These are phyloP conservation scores for Euryodendron excelsum DNA, from an alignment of 148 eudicot genomes.

Conservation along the genomic window DNA sequence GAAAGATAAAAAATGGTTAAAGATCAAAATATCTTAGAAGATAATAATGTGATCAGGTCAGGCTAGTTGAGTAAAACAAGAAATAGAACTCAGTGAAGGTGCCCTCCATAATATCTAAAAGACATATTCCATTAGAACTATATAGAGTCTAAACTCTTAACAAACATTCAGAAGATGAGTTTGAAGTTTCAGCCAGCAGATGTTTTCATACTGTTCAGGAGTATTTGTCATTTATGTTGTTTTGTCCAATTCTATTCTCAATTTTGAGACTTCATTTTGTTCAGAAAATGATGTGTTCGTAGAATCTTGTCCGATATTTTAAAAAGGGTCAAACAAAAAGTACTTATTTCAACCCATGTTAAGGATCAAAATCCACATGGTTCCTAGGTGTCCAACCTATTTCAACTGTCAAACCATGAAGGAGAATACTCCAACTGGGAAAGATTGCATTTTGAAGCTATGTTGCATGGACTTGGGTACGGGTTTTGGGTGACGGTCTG, in stretches of 20 bases:
- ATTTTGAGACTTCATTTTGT: not conserved
- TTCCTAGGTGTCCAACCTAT: not conserved
- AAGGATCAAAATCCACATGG: not conserved
- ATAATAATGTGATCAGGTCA: not conserved
- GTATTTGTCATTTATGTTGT: not conserved
- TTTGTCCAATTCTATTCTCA: not conserved
- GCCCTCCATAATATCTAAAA: not conserved
- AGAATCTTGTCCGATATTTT: not conserved
- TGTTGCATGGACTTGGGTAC: too few relatives aligned
- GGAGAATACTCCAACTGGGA: not conserved
- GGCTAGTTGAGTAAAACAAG: not conserved
- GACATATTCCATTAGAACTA: not conserved
- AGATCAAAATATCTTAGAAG: not conserved
- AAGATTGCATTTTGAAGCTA: not conserved
- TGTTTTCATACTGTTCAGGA: not conserved
- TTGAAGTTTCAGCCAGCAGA: not conserved
- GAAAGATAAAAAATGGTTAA: not conserved
- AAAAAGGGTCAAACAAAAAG: not conserved
- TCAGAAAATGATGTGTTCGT: not conserved
- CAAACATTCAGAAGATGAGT: not conserved
- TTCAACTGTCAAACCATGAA: not conserved
- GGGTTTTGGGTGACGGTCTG: too few relatives aligned
- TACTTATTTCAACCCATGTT: not conserved
- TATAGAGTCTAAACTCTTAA: not conserved
- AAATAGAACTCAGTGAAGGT: not conserved